phyloP scores from a whole-genome alignment of 2,329 filamentous ascomycete genomes.

The Geosmithia morbida region DNA sequence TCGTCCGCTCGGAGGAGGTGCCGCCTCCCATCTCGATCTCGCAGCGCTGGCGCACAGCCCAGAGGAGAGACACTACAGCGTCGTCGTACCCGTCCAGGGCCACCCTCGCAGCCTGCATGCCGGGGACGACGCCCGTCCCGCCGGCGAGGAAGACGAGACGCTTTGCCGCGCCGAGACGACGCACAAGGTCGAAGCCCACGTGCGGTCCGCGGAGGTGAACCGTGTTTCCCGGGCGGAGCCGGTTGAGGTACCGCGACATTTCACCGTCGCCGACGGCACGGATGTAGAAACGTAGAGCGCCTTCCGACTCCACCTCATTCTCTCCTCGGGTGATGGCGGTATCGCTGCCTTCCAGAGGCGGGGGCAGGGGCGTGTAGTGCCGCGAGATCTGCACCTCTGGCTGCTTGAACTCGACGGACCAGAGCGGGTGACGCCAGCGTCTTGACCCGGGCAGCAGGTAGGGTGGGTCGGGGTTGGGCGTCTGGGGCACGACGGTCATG shows the following conservation, averaged over 20 bases:
- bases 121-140: conserved; percentile 84
- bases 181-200: conserved; percentile 42
- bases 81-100: conserved; percentile 28
- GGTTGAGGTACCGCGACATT: conserved; percentile 68
- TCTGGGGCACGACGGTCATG: conserved; percentile 42
- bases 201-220: conserved; percentile 72
- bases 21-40: conserved; percentile 24
- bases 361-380: conserved; percentile 79
- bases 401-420: conserved; percentile 89
- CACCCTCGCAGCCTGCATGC: conserved; percentile 62
- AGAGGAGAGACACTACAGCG: conserved; percentile 53
- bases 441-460: conserved; percentile 11
- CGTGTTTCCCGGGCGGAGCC: conserved; percentile 43
- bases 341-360: conserved; percentile 10
- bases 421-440: conserved; percentile 43
- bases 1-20: no score
- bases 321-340: background rate
- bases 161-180: conserved; percentile 13
- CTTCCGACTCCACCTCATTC: conserved; percentile 6
- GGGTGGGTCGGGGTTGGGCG: conserved; percentile 11
- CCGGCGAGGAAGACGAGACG: conserved; percentile 76
- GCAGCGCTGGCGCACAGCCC: conserved; percentile 54
- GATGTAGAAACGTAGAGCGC: conserved; percentile 57
- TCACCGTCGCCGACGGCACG: conserved; percentile 69
- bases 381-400: conserved; percentile 85